A percentile compares a stretch with the other conserved stretches of the same genome.
Conservation (phyloP, 2,329 filamentous ascomycete genomes). For the Neonectria neomacrospora region DNA sequence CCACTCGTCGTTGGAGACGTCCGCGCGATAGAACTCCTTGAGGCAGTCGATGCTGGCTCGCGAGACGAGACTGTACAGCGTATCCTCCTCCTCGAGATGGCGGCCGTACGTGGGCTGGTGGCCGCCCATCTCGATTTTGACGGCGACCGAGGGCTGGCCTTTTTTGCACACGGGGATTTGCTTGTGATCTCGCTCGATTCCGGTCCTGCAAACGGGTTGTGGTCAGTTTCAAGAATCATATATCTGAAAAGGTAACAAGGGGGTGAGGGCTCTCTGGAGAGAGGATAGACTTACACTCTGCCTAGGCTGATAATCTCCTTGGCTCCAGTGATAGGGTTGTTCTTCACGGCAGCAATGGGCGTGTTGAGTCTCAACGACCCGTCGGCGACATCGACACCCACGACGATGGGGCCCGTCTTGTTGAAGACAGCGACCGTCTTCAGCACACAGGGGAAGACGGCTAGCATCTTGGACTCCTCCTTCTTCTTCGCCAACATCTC, state of each 20-base stretch:
- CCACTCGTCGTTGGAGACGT: conserved; percentile 95
- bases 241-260: background rate
- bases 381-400: conserved; percentile 95
- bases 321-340: conserved; percentile 78
- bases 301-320: conserved; percentile 89
- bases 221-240: conserved; percentile 46
- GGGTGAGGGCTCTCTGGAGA: background rate
- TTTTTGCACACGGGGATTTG: conserved; percentile 91
- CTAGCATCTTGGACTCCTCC: conserved; percentile 93
- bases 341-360: conserved; percentile 87
- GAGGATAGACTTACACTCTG: conserved; percentile 81
- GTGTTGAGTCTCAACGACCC: conserved; percentile 88
- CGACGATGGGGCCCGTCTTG: conserved; percentile 94
- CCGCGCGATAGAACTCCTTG: conserved; percentile 92
- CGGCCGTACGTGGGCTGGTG: conserved; percentile 95
- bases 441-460: conserved; percentile 96
- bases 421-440: conserved; percentile 95
- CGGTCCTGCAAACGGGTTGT: conserved; percentile 69
- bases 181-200: conserved; percentile 98
- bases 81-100: conserved; percentile 92
- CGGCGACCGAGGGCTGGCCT: conserved; percentile 94
- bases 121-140: conserved; percentile 95
- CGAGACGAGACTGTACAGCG: conserved; percentile 87
- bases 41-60: conserved; percentile 91
- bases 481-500: conserved; percentile 89